Evolutionary conservation across 1,284 basidiomycete species (phyloP).

Genomic region (Rhodotorula sp.): DNA sequence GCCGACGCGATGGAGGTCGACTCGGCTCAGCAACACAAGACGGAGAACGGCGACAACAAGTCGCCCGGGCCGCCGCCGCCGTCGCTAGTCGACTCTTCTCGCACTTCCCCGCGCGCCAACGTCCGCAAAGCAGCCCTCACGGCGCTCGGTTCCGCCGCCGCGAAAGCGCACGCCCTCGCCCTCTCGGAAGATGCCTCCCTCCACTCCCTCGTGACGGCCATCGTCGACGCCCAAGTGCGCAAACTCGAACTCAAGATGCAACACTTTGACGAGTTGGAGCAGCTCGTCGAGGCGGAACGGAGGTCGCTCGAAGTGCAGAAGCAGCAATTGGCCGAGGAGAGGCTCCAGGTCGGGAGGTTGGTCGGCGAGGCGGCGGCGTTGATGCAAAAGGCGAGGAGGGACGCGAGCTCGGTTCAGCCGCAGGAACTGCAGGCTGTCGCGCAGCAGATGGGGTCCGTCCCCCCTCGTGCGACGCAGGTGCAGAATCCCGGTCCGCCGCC

Average conservation of each 20-base stretch:
- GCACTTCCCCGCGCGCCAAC: conserved; percentile 54
- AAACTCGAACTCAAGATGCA: conserved; percentile 92
- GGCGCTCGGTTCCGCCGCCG: conserved; percentile 84
- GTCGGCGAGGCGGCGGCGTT: conserved; percentile 17
- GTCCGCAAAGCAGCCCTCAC: conserved; percentile 76
- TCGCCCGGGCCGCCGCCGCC: not conserved
- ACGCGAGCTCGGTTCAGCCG: conserved; percentile 2
- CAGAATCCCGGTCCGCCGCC: conserved; percentile 14
- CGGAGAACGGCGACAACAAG: not conserved
- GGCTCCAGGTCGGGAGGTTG: conserved; percentile 29
- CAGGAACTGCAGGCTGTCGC: conserved; percentile 9
- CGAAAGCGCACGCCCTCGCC: conserved; percentile 78
- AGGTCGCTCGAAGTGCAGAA: conserved; percentile 62
- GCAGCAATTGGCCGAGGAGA: conserved; percentile 44
- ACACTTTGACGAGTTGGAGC: conserved; percentile 88
- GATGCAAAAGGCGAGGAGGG: conserved; percentile 16
- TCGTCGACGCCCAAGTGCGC: conserved; percentile 86
- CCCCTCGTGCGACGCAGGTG: conserved; percentile 7
- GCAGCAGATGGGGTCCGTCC: conserved; percentile 1
- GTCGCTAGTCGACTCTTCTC: conserved; percentile 16
- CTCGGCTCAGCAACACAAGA: conserved; percentile 15
- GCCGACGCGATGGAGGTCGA: conserved; percentile 57
- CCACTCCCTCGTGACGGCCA: conserved; percentile 71
- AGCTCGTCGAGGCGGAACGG: conserved; percentile 81
- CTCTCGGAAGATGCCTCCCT: conserved; percentile 82